Evolutionary conservation across 257 asterid genomes (phyloP).

Genomic region (Rehmannia glutinosa): DNA sequence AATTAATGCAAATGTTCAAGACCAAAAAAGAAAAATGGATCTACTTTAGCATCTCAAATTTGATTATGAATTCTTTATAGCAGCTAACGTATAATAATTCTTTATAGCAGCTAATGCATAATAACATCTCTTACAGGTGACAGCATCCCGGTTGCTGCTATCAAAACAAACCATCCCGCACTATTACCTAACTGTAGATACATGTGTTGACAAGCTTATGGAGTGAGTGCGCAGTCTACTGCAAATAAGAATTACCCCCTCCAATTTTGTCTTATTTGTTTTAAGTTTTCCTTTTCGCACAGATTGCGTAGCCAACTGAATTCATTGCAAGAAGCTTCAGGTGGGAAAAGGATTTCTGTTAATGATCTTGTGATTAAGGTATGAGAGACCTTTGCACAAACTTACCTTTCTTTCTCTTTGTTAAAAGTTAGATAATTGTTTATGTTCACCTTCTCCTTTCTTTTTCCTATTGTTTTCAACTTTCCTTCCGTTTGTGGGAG

Average conservation of each 20-base stretch:
- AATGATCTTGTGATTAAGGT: slow-evolving; percentile 98
- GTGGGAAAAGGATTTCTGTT: slow-evolving; percentile 86
- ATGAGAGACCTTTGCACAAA: slow-evolving; percentile 12
- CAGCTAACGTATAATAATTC: slow-evolving; percentile 17
- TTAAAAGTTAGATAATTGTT: not conserved
- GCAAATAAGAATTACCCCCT: slow-evolving; percentile 4
- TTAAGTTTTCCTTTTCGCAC: slow-evolving; percentile 22
- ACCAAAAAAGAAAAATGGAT: not conserved
- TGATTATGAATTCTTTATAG: not conserved
- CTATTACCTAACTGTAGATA: slow-evolving; percentile 89
- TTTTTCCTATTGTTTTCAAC: not conserved
- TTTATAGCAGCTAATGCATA: not conserved
- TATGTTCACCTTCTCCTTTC: not conserved
- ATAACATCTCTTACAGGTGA: slow-evolving; percentile 49
- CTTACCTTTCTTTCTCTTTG: not conserved
- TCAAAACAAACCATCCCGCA: slow-evolving; percentile 97
- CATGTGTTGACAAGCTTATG: slow-evolving; percentile 94
- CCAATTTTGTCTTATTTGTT: not conserved
- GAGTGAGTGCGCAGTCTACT: slow-evolving; percentile 57
- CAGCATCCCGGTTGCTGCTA: slow-evolving; percentile 79
- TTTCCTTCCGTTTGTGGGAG: not conserved
- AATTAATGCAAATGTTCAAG: not conserved
- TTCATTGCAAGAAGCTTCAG: slow-evolving; percentile 89
- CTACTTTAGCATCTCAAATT: not conserved
- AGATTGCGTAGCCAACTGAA: slow-evolving; percentile 81